phyloP scores from a whole-genome alignment of 805 yeast species.

The Zygotorulaspora sp. region DNA sequence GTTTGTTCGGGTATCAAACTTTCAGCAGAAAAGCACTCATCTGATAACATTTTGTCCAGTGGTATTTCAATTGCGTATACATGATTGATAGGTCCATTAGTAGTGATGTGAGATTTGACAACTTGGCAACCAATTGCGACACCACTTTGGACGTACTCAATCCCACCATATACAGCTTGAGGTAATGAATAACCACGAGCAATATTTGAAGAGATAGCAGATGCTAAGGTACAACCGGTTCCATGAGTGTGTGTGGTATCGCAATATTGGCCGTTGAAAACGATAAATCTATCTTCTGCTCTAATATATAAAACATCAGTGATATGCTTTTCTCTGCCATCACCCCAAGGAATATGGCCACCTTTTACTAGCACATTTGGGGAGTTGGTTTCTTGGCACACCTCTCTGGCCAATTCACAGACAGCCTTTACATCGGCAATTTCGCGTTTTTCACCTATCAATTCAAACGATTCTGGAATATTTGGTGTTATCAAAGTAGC shows the following conservation, averaged over 20 bases:
- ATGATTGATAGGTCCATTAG: slow-evolving; percentile 78
- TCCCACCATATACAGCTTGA: slow-evolving; percentile 51
- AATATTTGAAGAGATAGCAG: slow-evolving; percentile 71
- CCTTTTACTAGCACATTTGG: slow-evolving; percentile 67
- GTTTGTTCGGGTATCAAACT: slow-evolving; percentile 14
- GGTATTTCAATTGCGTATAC: slow-evolving; percentile 38
- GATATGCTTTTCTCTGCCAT: slow-evolving; percentile 35
- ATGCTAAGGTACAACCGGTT: slow-evolving; percentile 84
- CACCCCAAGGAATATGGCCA: slow-evolving; percentile 60
- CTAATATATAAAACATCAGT: slow-evolving; percentile 53
- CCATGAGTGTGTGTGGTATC: slow-evolving; percentile 68
- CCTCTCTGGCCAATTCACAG: slow-evolving; percentile 36
- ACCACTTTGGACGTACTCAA: slow-evolving; percentile 64
- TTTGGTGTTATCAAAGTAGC: slow-evolving; percentile 75
- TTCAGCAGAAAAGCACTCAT: slow-evolving; percentile 31
- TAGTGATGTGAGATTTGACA: slow-evolving; percentile 37
- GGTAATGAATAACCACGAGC: slow-evolving; percentile 49
- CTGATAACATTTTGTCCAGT: slow-evolving; percentile 34
- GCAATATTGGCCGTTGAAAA: slow-evolving; percentile 46
- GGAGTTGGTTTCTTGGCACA: slow-evolving; percentile 41
- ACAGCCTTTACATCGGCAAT: slow-evolving; percentile 41
- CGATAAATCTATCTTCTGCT: slow-evolving; percentile 32
- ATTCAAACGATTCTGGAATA: slow-evolving; percentile 54
- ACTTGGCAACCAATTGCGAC: slow-evolving; percentile 44
- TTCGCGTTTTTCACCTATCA: slow-evolving; percentile 29